Percentiles rank a stretch among this genome's conserved stretches.
Conservation (phyloP, 305 asterid genomes). For the Salvia sclarea region DNA sequence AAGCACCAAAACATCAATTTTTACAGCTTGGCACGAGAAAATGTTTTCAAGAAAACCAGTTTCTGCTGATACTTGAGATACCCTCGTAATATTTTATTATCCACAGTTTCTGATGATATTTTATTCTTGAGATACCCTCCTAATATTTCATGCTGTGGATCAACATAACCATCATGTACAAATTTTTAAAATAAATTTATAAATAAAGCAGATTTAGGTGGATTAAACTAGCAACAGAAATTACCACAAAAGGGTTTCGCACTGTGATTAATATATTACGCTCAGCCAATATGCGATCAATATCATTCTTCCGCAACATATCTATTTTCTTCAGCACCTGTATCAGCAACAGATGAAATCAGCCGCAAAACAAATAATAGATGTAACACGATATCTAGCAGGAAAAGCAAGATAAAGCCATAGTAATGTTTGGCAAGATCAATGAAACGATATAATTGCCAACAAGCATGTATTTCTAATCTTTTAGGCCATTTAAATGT, state of each 20-base stretch:
- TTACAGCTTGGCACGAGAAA: slow-evolving; percentile 21
- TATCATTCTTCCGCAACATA: slow-evolving; percentile 90
- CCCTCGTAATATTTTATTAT: background rate
- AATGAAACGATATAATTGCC: background rate
- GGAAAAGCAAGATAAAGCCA: slow-evolving; percentile 26
- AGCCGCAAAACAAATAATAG: slow-evolving; percentile 22
- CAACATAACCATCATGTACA: slow-evolving; percentile 21
- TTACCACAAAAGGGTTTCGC: slow-evolving; percentile 97
- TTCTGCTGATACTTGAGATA: background rate
- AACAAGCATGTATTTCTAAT: slow-evolving; percentile 12
- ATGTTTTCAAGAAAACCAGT: background rate
- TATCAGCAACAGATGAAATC: slow-evolving; percentile 36
- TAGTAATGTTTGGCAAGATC: slow-evolving; percentile 11
- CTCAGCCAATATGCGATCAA: slow-evolving; percentile 94
- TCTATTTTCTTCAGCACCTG: slow-evolving; percentile 95
- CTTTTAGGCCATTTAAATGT: slow-evolving; percentile 10
- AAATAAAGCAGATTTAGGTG: slow-evolving; percentile 27
- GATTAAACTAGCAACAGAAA: slow-evolving; percentile 21
- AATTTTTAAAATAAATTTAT: slow-evolving; percentile 18
- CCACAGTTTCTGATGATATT: background rate
- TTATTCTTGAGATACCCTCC: background rate
- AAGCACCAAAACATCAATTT: slow-evolving; percentile 16
- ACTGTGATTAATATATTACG: slow-evolving; percentile 92
- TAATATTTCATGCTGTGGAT: slow-evolving; percentile 9
- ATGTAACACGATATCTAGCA: slow-evolving; percentile 19